Evolutionary conservation across 2,329 filamentous ascomycete species (phyloP), one percentile per base, ranked within the genome.

Genomic region (Fonsecaea erecta): DNA sequence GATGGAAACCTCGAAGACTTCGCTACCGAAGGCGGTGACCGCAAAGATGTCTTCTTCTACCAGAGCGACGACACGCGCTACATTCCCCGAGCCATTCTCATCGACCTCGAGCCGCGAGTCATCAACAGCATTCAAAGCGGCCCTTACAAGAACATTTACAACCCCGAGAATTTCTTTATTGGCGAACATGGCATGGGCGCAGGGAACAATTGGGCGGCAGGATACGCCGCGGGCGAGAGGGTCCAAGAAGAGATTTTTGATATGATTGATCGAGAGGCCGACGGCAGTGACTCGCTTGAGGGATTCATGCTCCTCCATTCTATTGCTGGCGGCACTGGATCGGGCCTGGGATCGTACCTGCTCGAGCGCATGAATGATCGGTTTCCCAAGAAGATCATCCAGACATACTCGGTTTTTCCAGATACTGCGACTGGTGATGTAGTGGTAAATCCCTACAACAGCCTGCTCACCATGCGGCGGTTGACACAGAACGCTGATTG

Each of bases 31-130:
- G 95, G 95, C 75, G 93, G 94, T 71, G 95, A 99, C 80, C 90
- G 95, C 73, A 99, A 99, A 78, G 95, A 99, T 80, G 95, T 99
- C 67, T 98, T 98, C 82, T 98, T 97, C 85, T 99, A 98, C 82
- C 94, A 89, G 84, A 98, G 93, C 76, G 95, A 99, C 83, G 95
- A 99, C 77, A 99, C 95, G 65, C 87, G 95, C 81, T 99, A 99
- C 79, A 98, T 99, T 71, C 95, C 95, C 11, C 88, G 95, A 75
- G 94, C 95, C 54, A 98, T 99, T 73, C 83, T 99, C 58, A 90
- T 99, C 69, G 95, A 99, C 77, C 83, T 99, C 43, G 95, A 99
- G 79, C 95, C 95, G 26, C 86, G 95, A 70, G 93, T 92, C 69
- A 90, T 99, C 75, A 91, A 98, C 76, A 83, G 88, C 67, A 99